Conservation (phyloP, 2,329 filamentous ascomycete species). For the Juglanconis juglandina region DNA sequence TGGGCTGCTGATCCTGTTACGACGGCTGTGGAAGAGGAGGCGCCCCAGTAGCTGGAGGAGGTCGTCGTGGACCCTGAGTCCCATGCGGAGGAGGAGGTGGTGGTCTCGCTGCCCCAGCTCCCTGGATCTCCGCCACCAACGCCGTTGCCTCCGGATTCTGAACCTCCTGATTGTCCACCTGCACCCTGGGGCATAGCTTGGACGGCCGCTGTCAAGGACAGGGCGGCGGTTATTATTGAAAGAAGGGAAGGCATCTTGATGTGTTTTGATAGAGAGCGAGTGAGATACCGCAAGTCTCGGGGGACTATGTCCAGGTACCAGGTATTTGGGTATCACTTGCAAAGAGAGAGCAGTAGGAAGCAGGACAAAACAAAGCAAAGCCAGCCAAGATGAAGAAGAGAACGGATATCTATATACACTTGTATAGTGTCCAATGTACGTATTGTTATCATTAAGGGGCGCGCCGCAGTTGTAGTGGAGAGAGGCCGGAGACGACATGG, state of each 20-base stretch:
- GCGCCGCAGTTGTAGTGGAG: constrained; percentile 8
- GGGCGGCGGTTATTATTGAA: constrained; percentile 4
- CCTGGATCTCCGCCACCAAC: neutral
- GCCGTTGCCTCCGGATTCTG: neutral
- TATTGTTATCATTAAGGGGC: neutral
- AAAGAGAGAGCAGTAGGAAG: neutral
- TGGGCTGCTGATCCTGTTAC: constrained; percentile 6
- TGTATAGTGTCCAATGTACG: neutral
- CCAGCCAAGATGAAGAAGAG: neutral
- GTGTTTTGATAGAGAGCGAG: neutral
- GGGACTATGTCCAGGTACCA: neutral
- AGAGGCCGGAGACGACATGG: constrained; percentile 4
- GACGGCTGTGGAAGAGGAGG: constrained; percentile 3
- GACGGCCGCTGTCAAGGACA: constrained; percentile 15
- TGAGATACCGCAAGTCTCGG: neutral
- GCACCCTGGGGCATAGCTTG: constrained; percentile 10
- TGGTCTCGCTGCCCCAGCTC: neutral
- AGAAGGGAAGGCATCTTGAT: constrained; percentile 10
- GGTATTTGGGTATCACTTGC: neutral
- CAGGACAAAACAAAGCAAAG: neutral
- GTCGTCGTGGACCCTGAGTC: constrained; percentile 3
- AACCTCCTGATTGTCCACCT: constrained; percentile 1
- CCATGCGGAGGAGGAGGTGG: neutral
- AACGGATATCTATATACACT: constrained; percentile 13
- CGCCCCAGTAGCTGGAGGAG: neutral